These are phyloP conservation scores for Rhodocollybia butyracea DNA, from an alignment of 768 basidiomycete genomes.

Conservation along the genomic window DNA sequence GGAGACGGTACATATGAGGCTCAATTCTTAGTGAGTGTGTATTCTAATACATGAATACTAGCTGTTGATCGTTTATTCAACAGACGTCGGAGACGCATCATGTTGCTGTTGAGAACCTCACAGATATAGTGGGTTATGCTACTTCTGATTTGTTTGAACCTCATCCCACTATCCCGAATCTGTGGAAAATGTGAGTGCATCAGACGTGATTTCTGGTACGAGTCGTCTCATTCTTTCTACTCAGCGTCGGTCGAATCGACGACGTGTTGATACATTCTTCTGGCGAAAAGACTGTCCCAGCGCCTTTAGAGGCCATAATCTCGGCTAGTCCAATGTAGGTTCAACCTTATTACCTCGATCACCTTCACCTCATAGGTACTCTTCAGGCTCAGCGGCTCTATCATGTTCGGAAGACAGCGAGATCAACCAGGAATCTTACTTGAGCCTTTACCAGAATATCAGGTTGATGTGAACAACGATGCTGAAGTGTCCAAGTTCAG, in stretches of 20 bases:
- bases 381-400: constrained; percentile 25
- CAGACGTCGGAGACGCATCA: constrained; percentile 17
- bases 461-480: constrained; percentile 24
- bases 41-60: background rate
- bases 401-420: constrained; percentile 40
- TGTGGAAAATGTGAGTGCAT: constrained; percentile 46
- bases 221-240: no score
- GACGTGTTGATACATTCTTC: constrained; percentile 27
- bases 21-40: constrained; percentile 5
- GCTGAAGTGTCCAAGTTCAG: constrained; percentile 20
- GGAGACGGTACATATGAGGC: constrained; percentile 8
- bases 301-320: constrained; percentile 22
- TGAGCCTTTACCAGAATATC: constrained; percentile 21
- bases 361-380: constrained; percentile 13
- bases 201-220: no score
- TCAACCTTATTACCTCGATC: constrained; percentile 13
- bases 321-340: constrained; percentile 20
- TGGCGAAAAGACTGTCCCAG: constrained; percentile 30
- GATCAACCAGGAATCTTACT: constrained; percentile 29
- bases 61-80: background rate
- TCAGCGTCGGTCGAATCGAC: constrained; percentile 29
- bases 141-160: constrained; percentile 40
- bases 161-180: constrained; percentile 38
- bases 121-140: constrained; percentile 32
- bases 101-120: constrained; percentile 20